Evolutionary conservation across 108 stramenopile genomes (phyloP), one percentile per base, ranked within the genome.

Genomic region (Seminavis robusta): DNA sequence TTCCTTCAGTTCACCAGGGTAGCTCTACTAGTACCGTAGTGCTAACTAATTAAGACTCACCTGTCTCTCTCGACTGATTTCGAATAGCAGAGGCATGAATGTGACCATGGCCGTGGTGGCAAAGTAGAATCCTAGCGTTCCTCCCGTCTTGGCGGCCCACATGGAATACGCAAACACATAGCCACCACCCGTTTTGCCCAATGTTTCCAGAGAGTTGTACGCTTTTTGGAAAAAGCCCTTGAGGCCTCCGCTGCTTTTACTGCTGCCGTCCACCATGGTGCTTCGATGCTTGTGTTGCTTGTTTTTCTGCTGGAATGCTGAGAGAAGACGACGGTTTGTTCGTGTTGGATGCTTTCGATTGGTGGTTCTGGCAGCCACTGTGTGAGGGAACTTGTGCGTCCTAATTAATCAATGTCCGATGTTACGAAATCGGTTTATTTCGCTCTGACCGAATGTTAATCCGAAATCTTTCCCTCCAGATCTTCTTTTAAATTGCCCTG

Each of bases 61-160:
- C 79, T 70, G 71, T 29, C 82, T 83, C 63, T 93, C 91, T 59
- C 91, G 79, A 34, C 75, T 79, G 47, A 93, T 93, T 71, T 93
- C 91, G 65, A 93, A 89, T 37, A 93, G 67, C 23, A 93, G 59
- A 24, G 91, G 91, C 91, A 93, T 85, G 44, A 93, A 55, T 13
- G 83, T 71, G 16, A 89, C 83, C 67, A 93, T 86, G 2, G 85
- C 80, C 4, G 85, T 85, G 8, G 91, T 88, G 11, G 84, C 87
- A 4, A 93, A 59, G 17, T 82, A 45, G 30, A 93, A 77, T 4
- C 85, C 87, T 39, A 87, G 44, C 25, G 48, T 66, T 33, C 81
- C 87, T 8, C 60, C 83, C 63, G 67, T 60, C 61, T 78, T 59
- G 6, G 80, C 83, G 15, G 61, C 39, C 73, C 67, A 83, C 69